A percentile compares a stretch with the other conserved stretches of the same genome.
These are phyloP conservation scores for Flueggea neowawraea DNA, from an alignment of 441 rosid species.

Conservation along the genomic window DNA sequence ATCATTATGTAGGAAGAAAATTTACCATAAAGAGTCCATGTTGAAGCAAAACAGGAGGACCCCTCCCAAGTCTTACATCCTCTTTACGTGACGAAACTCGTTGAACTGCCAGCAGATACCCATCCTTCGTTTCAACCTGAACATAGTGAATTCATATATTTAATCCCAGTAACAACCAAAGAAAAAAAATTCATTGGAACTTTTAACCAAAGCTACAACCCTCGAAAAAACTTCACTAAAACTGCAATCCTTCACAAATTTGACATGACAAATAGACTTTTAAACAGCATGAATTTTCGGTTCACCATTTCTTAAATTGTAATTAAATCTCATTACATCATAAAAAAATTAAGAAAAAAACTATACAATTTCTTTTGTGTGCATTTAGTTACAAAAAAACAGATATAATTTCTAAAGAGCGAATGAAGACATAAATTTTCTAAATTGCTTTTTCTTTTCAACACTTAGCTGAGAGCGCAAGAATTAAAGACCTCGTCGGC, in stretches of 20 bases:
- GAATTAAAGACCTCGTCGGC: no score
- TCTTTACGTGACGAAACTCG: conserved; percentile 58
- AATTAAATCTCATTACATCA: no score
- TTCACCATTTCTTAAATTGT: no score
- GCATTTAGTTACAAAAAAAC: no score
- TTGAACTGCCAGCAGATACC: conserved; percentile 73
- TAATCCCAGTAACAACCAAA: not conserved
- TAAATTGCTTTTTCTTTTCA: no score
- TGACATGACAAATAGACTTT: no score
- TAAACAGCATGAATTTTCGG: no score
- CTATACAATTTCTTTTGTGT: no score
- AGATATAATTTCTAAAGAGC: no score
- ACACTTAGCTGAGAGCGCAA: no score
- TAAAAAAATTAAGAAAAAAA: no score
- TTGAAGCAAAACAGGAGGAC: conserved; percentile 79
- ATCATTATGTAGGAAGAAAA: not conserved
- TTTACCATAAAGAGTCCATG: conserved; percentile 87
- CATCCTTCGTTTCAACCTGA: conserved; percentile 80
- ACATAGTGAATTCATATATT: not conserved
- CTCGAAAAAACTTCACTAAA: not conserved
- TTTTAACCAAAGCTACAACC: not conserved
- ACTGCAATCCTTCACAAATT: not conserved
- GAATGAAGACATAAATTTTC: no score
- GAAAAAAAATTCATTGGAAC: not conserved
- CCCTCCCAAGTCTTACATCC: conserved; percentile 22